Base-by-base conservation (phyloP, 352 stramenopile genomes). In the Pythium myriotylum region DNA sequence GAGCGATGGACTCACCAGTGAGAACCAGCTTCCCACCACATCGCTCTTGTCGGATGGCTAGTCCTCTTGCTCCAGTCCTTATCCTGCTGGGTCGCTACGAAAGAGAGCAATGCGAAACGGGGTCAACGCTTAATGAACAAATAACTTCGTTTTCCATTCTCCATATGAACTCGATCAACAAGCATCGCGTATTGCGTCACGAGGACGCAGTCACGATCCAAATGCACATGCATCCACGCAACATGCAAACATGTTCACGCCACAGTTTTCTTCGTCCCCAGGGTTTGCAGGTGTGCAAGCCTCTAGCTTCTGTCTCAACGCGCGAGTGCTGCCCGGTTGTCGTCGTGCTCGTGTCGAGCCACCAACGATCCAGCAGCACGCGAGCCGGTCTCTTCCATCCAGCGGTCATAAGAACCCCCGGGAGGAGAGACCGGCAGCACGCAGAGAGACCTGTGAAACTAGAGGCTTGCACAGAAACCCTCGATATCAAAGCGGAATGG, bases 381-480 rank as follows among this genome's bases (percentile, higher is more conserved):
- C 35, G 55, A 20, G 37, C 37, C 37, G 37, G 13, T 14, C 17
- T 19, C n/a, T 17, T 23, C 8, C 29, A 8, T 35, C 43, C 22
- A 20, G 17, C 41, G 10, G n/a, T 19, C 29, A 35, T 10, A 5
- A 35, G n/a, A 35, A 10, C 29, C 29, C 5, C 29, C 5, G 29
- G 29, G 5, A 10, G 29, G 10, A 6, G n/a, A 17, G 13, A 6
- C 6, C 39, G 13, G 39, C 39, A 14, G 5, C 29, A 35, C 29
- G 29, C 29, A 35, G 29, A 35, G 29, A 35, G 29, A 35, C 29
- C 29, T 43, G 23, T 37, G 53, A 65, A 68, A 54, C 70, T 86
- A 89, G 79, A 71, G 82, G 81, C 84, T 92, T 91, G 82, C 84
- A 93, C 86, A 95, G 70, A 89, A 94, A 88, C 72, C 77, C 65